These are phyloP conservation scores for Vicia villosa DNA, from an alignment of 306 rosid species.

Conservation along the genomic window DNA sequence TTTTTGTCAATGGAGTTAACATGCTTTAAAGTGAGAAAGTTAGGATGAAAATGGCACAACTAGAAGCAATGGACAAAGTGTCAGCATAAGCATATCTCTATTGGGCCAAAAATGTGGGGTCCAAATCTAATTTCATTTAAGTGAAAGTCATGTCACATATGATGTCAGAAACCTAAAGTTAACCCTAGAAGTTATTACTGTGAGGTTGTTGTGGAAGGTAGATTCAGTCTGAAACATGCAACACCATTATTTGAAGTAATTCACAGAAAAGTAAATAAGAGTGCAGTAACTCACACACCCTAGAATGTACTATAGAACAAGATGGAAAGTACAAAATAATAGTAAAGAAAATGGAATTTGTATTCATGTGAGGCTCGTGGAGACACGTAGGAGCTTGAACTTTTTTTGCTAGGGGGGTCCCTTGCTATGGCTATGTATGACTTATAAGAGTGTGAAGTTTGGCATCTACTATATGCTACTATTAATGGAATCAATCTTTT, in stretches of 20 bases:
- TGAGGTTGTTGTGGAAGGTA: not conserved
- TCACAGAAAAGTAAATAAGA: not conserved
- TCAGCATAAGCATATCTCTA: slow-evolving; percentile 13
- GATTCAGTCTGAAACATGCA: not conserved
- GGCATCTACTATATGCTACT: slow-evolving; percentile 1
- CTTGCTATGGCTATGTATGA: not conserved
- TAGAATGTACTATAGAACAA: not conserved
- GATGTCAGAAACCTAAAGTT: slow-evolving; percentile 42
- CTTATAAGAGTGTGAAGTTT: not conserved
- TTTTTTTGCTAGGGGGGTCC: slow-evolving; percentile 21
- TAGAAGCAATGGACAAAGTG: slow-evolving; percentile 33
- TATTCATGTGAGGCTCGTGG: slow-evolving; percentile 6
- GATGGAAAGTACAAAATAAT: not conserved
- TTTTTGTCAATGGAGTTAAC: not conserved
- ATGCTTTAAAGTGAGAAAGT: slow-evolving; percentile 4
- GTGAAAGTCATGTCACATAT: slow-evolving; percentile 50
- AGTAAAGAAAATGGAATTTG: not conserved
- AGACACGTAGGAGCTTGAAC: slow-evolving; percentile 1
- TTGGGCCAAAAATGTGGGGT: slow-evolving; percentile 35
- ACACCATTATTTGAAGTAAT: not conserved
- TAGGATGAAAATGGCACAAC: slow-evolving; percentile 30
- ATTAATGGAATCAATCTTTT: slow-evolving; percentile 3
- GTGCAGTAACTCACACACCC: not conserved
- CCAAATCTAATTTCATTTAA: slow-evolving; percentile 33
- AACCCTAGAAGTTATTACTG: slow-evolving; percentile 1